Evolutionary conservation across 2,329 filamentous ascomycete genomes (phyloP), one percentile per base, ranked within the genome.

Genomic region (Epichloe typhina): DNA sequence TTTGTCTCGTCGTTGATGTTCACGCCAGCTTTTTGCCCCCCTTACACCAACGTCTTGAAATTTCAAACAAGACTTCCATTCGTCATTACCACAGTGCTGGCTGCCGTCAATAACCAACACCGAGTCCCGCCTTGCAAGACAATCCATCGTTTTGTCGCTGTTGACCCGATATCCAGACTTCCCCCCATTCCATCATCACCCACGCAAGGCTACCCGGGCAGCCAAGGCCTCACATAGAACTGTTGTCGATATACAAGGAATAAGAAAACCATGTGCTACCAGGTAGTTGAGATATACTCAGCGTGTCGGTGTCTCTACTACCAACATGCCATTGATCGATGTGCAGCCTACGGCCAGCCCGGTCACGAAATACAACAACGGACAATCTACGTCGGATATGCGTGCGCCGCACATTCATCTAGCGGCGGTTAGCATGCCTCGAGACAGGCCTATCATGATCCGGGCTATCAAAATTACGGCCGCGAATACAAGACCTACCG

Each of bases 241-340:
- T 44, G 31, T 35, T 35, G 17, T 17, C 17, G 17, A 9, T 12
- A 46, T 17, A 17, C 3, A 15, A 17, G 17, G 40, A 19, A 45
- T 5, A 31, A 48, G 6, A 65, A 74, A 1, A 38, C 57, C 54
- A 95, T 95, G 89, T 95, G 89, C 64, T 90, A 88, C 63, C 86
- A 90, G 70, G 70, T 95, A 55, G 74, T 91, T 60, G 89, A 95
- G 68, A 77, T 87, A 53, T 95, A 89, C 73, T 83, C 88, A 50
- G 86, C 84, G 51, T 95, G 89, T 75, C 79, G 82, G 56, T 95
- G 89, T 69, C 76, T 91, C 59, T 94, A 95, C 74, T 88, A 91
- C 73, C 77, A 84, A 62, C 90, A 95, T 66, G 82, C 86, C 46
- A 76, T 95, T 59, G 89, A 95, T 62, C 84, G 86, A 54, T 95